These are phyloP conservation scores for Suhomyces faveliae DNA, from an alignment of 805 yeast genomes.

Conservation along the genomic window DNA sequence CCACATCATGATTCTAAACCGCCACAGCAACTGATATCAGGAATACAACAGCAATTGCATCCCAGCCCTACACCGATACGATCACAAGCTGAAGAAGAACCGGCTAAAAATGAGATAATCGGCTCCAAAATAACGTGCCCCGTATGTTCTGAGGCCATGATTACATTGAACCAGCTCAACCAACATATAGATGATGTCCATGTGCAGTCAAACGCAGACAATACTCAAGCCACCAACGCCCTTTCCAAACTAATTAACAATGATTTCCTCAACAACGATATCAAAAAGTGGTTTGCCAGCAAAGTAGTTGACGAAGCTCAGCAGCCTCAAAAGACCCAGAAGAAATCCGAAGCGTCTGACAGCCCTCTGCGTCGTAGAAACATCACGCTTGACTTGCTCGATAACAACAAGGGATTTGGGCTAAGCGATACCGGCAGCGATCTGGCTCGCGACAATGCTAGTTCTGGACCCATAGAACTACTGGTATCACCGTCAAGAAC, in stretches of 20 bases:
- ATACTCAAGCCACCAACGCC: slow-evolving; percentile 1
- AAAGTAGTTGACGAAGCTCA: slow-evolving; percentile 35
- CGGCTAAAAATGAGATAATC: background rate
- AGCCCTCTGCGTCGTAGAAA: slow-evolving; percentile 35
- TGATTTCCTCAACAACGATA: slow-evolving; percentile 31
- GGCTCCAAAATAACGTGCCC: slow-evolving; percentile 49
- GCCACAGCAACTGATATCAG: background rate
- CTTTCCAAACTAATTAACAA: slow-evolving; percentile 10
- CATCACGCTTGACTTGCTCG: slow-evolving; percentile 51
- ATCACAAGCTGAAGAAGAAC: background rate
- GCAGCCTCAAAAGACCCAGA: background rate
- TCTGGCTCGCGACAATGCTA: too few relatives aligned
- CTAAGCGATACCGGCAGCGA: slow-evolving; percentile 23
- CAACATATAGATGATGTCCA: slow-evolving; percentile 73
- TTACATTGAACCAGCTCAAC: slow-evolving; percentile 54
- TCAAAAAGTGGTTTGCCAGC: slow-evolving; percentile 43
- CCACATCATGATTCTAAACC: slow-evolving; percentile 11
- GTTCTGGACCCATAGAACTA: background rate
- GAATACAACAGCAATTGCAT: background rate
- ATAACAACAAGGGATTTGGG: slow-evolving; percentile 37
- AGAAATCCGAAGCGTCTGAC: background rate
- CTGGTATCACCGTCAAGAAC: slow-evolving; percentile 2
- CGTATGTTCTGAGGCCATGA: slow-evolving; percentile 62
- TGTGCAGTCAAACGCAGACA: slow-evolving; percentile 2
- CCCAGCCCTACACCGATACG: slow-evolving; percentile 2